Evolutionary conservation across 768 basidiomycete species (phyloP), one percentile per base, ranked within the genome.

Genomic region (Kwoniella europaea): DNA sequence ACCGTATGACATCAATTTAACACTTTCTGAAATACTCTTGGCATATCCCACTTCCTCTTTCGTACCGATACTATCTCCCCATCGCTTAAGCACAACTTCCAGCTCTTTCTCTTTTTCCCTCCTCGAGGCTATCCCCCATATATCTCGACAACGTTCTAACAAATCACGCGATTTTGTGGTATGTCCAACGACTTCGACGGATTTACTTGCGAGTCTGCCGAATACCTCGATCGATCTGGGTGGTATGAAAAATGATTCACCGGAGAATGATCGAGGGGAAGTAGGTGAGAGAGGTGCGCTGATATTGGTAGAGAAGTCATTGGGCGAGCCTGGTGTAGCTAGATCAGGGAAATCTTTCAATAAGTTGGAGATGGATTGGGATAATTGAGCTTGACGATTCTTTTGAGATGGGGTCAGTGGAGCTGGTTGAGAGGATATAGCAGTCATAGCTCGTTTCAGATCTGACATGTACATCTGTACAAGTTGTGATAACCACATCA

Each of bases 41-140:
- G 67, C 77, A 68, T 73, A 73, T 1, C 63, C 67, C 5, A 63
- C 60, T 46, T 77, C 79, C 9, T 73, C 73, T 10, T 35, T 42
- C 3, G 63, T 70, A 18, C 74, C 76, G 41, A 82, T 66, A n/a
- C 52, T 61, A 16, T 70, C 64, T 5, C 67, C 63, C 81, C 81
- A 83, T n/a, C 74, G 63, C 10, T 65, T n/a, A 15, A 79, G 46
- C 2, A 77, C 22, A 3, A 56, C 73, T 44, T 78, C 80, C 43
- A 83, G 55, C 67, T 81, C 80, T 50, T 70, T 71, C 71, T 82
- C 77, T 57, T 74, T 67, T 29, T 78, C 74, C 3, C 69, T 55
- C 50, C 74, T 61, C 29, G 69, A 67, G 13, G 71, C 63, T 10
- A 83, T 75, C 3, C 73, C 76, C 82, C 82, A 83, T 4, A 83